Base-by-base conservation (phyloP, 2,329 filamentous ascomycete species). In the Lizonia empirigonia region DNA sequence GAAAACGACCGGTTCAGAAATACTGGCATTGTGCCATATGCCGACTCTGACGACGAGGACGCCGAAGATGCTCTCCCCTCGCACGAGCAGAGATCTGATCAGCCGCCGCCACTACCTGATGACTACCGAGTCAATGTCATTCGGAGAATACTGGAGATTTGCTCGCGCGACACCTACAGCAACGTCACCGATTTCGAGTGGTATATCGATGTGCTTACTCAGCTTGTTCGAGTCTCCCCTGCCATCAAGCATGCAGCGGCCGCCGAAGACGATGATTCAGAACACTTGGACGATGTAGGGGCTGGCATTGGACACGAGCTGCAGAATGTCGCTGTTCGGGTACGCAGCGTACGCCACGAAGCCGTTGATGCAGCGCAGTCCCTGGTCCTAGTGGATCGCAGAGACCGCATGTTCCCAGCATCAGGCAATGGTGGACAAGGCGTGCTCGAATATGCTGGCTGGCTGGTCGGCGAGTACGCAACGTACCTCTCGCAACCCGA, bases 111-210 rank as follows among this genome's bases (percentile, higher is more conserved):
- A 8, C 78, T 97, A 7, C 91, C 94, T 0, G 87, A 92, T 54
- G 90, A 96, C 58, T 99, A 97, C 72, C 87, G 87, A 42, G 78
- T 86, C 29, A 90, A 90, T 63, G 90, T 97, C 16, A 90, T 97
- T 44, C 82, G 83, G 49, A 84, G 89, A 52, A 91, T 97, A 53
- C 72, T 97, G 9, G 85, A 87, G 54, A 96, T 99, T 85, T 97
- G 93, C 71, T 90, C 91, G 7, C 85, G 86, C 58, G 88, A 92
- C 59, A 96, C 91, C 55, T 99, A 97, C 71, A 82, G 83, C 30
- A 90, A 91, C 66, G 80, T 99, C 38, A 78, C 82, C 44, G 93
- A 99, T 69, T 99, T 99, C 71, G 93, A 97, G 61, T 99, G 94
- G 94, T 97, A 97, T 71, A 88, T 97, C 59, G 90, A 94, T 60